Base-by-base conservation (phyloP, 164 flowering plant species). In the Buxus sempervirens region DNA sequence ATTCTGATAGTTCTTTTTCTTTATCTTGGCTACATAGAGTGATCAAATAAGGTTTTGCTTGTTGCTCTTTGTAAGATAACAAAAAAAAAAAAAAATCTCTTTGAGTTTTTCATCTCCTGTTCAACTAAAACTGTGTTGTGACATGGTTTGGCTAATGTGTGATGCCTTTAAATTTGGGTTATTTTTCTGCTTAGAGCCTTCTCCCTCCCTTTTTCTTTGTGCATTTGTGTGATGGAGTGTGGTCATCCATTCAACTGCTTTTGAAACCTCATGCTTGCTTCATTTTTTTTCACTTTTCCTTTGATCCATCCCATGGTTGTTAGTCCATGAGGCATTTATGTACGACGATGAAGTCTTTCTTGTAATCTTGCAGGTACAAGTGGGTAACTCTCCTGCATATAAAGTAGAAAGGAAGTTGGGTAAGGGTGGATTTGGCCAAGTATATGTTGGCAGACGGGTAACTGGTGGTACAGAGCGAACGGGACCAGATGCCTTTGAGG, bases 381-480 rank as follows among this genome's bases (percentile, higher is more conserved):
- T 92, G 55, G 90, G 90, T 58, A 84, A 78, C 68, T 92, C 96
- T 69, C 98, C 98, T 77, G 66, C 77, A 45, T 93, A 88, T 71
- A 90, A 85, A 72, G 69, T 82, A 60, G 91, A 93, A 75, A 84
- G 86, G 79, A 93, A 90, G 74, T 75, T 93, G 75, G 98, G 98
- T 20, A 93, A 93, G 76, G 98, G 98, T 70, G 98, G 98, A 53
- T 93, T 93, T 84, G 98, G 98, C 54, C 98, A 93, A 84, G 98
- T 90, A 54, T 93, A 85, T 79, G 96, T 90, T 69, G 96, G 98
- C 53, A 77, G 87, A 72, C 80, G 93, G 75, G 71, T 81, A 15
- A 76, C 64, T 73, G 96, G 95, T 66, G 98, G 98, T 61, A 75
- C 80, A n/a, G 90, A 80, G 28, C 79, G 89, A 64, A 85, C 83